These are phyloP conservation scores for Talaromyces islandicus DNA, from an alignment of 2,329 filamentous ascomycete species.

Conservation along the genomic window DNA sequence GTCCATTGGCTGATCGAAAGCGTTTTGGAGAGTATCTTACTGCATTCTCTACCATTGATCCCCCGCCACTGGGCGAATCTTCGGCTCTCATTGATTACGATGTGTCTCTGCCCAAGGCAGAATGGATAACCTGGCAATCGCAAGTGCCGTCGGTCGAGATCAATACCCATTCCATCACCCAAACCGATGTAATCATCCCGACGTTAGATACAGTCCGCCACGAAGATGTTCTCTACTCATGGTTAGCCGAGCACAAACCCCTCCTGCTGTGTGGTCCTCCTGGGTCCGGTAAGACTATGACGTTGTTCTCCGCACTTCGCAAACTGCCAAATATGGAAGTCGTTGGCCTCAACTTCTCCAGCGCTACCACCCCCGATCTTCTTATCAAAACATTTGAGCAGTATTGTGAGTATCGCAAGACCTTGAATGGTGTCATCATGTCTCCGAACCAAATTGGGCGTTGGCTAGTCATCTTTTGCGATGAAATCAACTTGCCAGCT, in stretches of 20 bases:
- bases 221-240: constrained; percentile 98
- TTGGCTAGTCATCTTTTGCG: constrained; percentile 98
- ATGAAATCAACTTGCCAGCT: constrained; percentile 97
- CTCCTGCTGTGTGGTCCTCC: constrained; percentile 93
- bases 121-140: constrained; percentile 91
- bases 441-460: constrained; percentile 94
- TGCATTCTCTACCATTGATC: constrained; percentile 76
- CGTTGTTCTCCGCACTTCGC: constrained; percentile 90
- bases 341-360: constrained; percentile 98
- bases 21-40: constrained; percentile 79
- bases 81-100: constrained; percentile 95
- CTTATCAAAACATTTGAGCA: constrained; percentile 99
- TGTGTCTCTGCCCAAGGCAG: constrained; percentile 74
- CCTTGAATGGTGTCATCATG: constrained; percentile 88
- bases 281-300: constrained; percentile 99
- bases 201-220: constrained; percentile 96
- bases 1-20: constrained; percentile 80
- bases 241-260: constrained; percentile 97
- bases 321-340: constrained; percentile 99
- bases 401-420: constrained; percentile 99
- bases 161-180: constrained; percentile 95
- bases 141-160: constrained; percentile 93
- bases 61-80: constrained; percentile 69
- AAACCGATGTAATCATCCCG: constrained; percentile 97
- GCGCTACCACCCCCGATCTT: constrained; percentile 93